A percentile compares a stretch with the other conserved stretches of the same genome.
Conservation (phyloP, 768 basidiomycete species). For the Termitomyces sp. region DNA sequence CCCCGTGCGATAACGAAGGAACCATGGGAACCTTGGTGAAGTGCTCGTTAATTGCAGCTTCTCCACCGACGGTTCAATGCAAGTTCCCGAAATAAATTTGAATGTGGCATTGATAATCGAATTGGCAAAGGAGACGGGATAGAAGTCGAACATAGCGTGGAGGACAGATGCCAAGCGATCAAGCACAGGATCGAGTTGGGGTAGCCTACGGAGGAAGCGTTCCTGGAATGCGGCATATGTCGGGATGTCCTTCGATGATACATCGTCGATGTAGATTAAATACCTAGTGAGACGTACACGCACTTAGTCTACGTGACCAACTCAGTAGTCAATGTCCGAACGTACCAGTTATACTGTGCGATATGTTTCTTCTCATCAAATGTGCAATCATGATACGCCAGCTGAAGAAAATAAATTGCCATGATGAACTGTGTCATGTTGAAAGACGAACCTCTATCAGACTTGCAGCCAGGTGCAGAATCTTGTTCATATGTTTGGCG, state of each 20-base stretch:
- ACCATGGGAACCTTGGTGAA: slow-evolving; percentile 14
- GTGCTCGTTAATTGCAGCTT: background rate
- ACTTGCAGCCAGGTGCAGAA: slow-evolving; percentile 6
- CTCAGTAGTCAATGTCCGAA: background rate
- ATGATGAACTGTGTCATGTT: background rate
- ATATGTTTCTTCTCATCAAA: slow-evolving; percentile 14
- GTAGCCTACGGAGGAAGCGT: slow-evolving; percentile 11
- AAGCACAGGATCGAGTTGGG: slow-evolving; percentile 15
- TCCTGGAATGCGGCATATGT: slow-evolving; percentile 12
- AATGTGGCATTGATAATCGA: slow-evolving; percentile 14
- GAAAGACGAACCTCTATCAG: slow-evolving; percentile 8
- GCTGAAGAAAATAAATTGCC: slow-evolving; percentile 3
- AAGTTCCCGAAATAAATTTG: slow-evolving; percentile 13
- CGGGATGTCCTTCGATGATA: slow-evolving; percentile 2
- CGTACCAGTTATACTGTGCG: slow-evolving; percentile 17
- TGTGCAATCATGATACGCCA: slow-evolving; percentile 13
- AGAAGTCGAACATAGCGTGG: slow-evolving; percentile 10
- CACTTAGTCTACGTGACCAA: background rate
- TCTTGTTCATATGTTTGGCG: slow-evolving; percentile 1
- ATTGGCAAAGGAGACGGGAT: slow-evolving; percentile 13
- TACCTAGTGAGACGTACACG: slow-evolving; percentile 8
- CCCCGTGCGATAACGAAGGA: slow-evolving; percentile 16
- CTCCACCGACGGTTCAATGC: slow-evolving; percentile 12
- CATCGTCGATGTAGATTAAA: slow-evolving; percentile 17
- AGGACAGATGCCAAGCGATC: slow-evolving; percentile 11